Percentiles rank a stretch among this genome's conserved stretches.
phyloP scores from a whole-genome alignment of 805 yeast genomes.

The Ogataea parapolymorpha region DNA sequence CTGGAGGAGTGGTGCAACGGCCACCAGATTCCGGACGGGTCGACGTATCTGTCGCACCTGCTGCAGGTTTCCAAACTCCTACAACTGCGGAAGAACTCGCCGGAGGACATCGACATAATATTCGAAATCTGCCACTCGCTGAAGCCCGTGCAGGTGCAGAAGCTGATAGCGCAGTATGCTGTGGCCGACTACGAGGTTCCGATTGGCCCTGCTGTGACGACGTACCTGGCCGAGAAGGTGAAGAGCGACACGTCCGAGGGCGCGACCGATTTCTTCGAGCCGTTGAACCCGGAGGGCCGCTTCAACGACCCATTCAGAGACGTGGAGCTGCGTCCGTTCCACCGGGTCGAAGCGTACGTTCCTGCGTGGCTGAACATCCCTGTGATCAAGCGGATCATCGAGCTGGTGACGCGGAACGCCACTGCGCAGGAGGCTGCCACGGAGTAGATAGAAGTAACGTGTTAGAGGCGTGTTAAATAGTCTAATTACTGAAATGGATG shows the following conservation, averaged over 20 bases:
- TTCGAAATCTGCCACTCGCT: constrained; percentile 93
- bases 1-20: constrained; percentile 98
- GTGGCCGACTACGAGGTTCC: constrained; percentile 96
- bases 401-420: constrained; percentile 81
- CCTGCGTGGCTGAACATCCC: constrained; percentile 95
- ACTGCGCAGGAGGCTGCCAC: constrained; percentile 53
- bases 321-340: constrained; percentile 71
- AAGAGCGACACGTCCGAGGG: constrained; percentile 46
- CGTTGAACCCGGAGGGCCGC: constrained; percentile 66
- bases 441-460: constrained; percentile 6
- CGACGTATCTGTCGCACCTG: constrained; percentile 77
- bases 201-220: constrained; percentile 74
- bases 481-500: constrained; percentile 61
- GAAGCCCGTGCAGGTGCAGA: constrained; percentile 94
- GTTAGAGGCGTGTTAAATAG: constrained; percentile 3
- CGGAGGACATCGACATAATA: constrained; percentile 85
- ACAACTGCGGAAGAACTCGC: constrained; percentile 85
- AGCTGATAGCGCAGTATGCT: constrained; percentile 80
- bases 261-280: constrained; percentile 65
- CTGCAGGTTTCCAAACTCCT: constrained; percentile 90
- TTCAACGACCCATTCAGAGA: constrained; percentile 81
- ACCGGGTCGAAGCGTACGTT: constrained; percentile 82
- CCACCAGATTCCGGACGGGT: constrained; percentile 85
- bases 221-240: constrained; percentile 76
- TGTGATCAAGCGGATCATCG: constrained; percentile 81